A percentile compares a stretch with the other conserved stretches of the same genome.
These are phyloP conservation scores for Penicillium sp. DNA, from an alignment of 2,329 filamentous ascomycete genomes.

Conservation along the genomic window DNA sequence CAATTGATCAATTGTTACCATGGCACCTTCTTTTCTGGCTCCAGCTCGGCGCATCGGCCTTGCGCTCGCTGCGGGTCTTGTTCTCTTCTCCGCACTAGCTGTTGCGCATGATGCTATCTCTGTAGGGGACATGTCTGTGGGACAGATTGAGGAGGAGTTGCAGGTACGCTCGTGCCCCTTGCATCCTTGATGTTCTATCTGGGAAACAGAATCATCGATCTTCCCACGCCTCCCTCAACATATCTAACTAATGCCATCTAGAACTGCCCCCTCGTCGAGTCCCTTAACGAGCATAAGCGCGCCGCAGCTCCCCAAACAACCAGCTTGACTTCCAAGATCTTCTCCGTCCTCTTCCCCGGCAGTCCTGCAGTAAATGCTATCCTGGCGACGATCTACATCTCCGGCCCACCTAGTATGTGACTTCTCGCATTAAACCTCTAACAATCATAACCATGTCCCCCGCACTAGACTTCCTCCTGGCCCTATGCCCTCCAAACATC, in stretches of 20 bases:
- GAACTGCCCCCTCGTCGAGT: slow-evolving; percentile 72
- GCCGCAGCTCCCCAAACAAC: slow-evolving; percentile 53
- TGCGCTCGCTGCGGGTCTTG: slow-evolving; percentile 24
- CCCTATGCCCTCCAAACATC: slow-evolving; percentile 87
- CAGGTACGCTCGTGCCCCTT: slow-evolving; percentile 47
- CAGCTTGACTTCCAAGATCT: slow-evolving; percentile 63
- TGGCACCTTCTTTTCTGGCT: no score
- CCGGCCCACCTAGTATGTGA: slow-evolving; percentile 74
- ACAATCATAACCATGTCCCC: no score
- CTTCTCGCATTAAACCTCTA: background rate
- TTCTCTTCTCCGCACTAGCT: no score
- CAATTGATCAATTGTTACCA: no score
- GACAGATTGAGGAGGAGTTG: slow-evolving; percentile 64
- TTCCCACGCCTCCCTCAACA: no score
- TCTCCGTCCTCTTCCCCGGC: slow-evolving; percentile 76
- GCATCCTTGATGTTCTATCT: no score
- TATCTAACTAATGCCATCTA: no score
- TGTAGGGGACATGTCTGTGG: slow-evolving; percentile 40
- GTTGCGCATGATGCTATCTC: slow-evolving; percentile 27
- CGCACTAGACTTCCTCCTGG: slow-evolving; percentile 69
- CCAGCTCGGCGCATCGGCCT: no score
- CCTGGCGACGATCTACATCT: slow-evolving; percentile 91
- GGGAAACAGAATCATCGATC: no score
- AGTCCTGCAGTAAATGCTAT: slow-evolving; percentile 85
- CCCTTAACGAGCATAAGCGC: slow-evolving; percentile 69